Evolutionary conservation across 192 early-diverging fungal genomes (phyloP), one percentile per base, ranked within the genome.

Genomic region (Entrophospora sp.): DNA sequence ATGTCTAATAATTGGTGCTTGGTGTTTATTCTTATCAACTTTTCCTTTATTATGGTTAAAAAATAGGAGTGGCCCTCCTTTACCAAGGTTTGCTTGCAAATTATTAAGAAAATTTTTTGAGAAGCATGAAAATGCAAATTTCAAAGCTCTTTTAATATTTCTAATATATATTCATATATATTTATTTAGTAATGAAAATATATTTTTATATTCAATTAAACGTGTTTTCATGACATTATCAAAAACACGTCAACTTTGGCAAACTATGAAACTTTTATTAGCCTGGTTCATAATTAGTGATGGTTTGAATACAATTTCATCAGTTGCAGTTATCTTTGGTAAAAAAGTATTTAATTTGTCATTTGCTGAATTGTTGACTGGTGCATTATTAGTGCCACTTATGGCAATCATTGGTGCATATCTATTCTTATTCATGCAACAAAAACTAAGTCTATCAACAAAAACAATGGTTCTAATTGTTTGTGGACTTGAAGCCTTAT

Each of bases 261-360:
- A 82, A 27, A 70, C 79, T 18, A 83, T 81, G 71, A 71, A 75
- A 59, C 85, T 86, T 64, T 76, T 89, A 42, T n/a, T 83, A 0
- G 75, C 77, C 0, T 89, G 82, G 83, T 87, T 86, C 67, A 73
- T 87, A 40, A 80, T 81, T 48, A 79, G 81, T 16, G 87, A 89
- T 62, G 82, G 78, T 2, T 72, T 82, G 64, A 83, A 56, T 56
- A 83, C 84, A 28, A 64, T 84, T 43, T 45, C 66, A 14, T 53
- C 76, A n/a, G 75, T 87, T 13, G 71, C 80, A 14, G 72, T 83
- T 20, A 64, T 89, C 10, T 87, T 81, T 60, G 77, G 71, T 8
- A 80, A 82, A 57, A 72, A 70, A 10, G 77, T 79, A 34, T 71
- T 89, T 43, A 63, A 66, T 20, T 71, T 84, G 37, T 64, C 56